Percentiles rank a stretch among this genome's conserved stretches.
These are phyloP conservation scores for Suhomyces atakaporum DNA, from an alignment of 1,139 yeast genomes.

Conservation along the genomic window DNA sequence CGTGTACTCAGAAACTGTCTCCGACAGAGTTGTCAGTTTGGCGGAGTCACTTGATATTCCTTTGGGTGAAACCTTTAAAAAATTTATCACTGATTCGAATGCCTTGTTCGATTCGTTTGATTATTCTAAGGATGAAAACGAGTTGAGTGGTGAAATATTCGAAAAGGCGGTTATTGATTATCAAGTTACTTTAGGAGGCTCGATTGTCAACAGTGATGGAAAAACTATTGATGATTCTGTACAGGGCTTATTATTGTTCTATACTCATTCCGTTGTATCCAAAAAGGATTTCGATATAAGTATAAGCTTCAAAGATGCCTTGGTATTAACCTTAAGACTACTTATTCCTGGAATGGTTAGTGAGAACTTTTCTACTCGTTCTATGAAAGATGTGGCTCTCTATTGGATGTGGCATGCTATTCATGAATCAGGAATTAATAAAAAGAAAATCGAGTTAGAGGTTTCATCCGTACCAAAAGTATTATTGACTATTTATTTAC, in stretches of 20 bases:
- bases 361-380: slow-evolving; percentile 23
- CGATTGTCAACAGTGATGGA: slow-evolving; percentile 30
- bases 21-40: slow-evolving; percentile 54
- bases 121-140: slow-evolving; percentile 13
- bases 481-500: slow-evolving; percentile 36
- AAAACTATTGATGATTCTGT: slow-evolving; percentile 31
- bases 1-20: slow-evolving; percentile 16
- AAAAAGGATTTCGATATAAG: slow-evolving; percentile 19
- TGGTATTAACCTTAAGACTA: slow-evolving; percentile 35
- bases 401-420: slow-evolving; percentile 48
- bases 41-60: slow-evolving; percentile 66
- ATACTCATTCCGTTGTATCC: slow-evolving; percentile 25
- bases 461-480: slow-evolving; percentile 34
- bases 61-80: slow-evolving; percentile 41
- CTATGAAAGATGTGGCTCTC: slow-evolving; percentile 32
- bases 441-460: slow-evolving; percentile 29
- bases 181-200: slow-evolving; percentile 30
- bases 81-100: slow-evolving; percentile 31
- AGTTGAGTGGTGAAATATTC: slow-evolving; percentile 30
- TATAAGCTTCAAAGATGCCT: slow-evolving; percentile 35
- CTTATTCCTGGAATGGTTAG: slow-evolving; percentile 42
- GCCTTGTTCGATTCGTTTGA: slow-evolving; percentile 29
- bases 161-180: slow-evolving; percentile 38
- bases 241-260: slow-evolving; percentile 34
- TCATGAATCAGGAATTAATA: slow-evolving; percentile 22